Evolutionary conservation across 192 early-diverging fungal species (phyloP).

Genomic region (Backusella australiensis): DNA sequence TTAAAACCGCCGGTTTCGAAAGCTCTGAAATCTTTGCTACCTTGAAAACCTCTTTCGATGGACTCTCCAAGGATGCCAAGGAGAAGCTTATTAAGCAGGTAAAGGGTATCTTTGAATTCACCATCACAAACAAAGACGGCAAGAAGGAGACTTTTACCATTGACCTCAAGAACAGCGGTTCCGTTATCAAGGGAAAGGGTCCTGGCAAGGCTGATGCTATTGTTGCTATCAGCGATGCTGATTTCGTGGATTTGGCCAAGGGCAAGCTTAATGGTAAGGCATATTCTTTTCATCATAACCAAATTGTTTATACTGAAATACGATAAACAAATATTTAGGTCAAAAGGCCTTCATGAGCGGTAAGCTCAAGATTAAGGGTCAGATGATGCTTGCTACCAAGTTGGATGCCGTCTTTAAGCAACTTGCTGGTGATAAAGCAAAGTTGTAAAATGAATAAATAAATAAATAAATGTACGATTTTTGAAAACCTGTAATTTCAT

Average conservation of each 20-base stretch:
- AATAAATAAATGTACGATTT: neutral
- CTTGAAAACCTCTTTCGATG: constrained; percentile 56
- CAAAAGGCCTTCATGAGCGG: constrained; percentile 93
- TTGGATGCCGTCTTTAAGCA: constrained; percentile 66
- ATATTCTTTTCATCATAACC: neutral
- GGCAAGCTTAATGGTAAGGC: constrained; percentile 83
- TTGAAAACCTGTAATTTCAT: neutral
- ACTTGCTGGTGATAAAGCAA: constrained; percentile 54
- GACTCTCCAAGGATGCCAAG: constrained; percentile 61
- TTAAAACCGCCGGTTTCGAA: constrained; percentile 61
- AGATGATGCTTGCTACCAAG: constrained; percentile 73
- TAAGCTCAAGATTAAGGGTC: constrained; percentile 84
- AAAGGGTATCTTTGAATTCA: constrained; percentile 88
- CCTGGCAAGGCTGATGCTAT: constrained; percentile 69
- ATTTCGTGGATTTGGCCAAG: constrained; percentile 79
- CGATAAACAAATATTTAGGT: constrained; percentile 28
- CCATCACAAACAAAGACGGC: constrained; percentile 70
- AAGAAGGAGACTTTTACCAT: constrained; percentile 78
- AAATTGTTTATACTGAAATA: neutral
- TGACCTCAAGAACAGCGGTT: constrained; percentile 77
- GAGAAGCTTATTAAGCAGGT: constrained; percentile 64
- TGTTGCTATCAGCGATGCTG: constrained; percentile 68
- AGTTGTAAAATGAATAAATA: constrained; percentile 50
- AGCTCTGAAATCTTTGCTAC: constrained; percentile 73
- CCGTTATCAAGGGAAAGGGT: constrained; percentile 54